These are phyloP conservation scores for Penicillium sp. DNA, from an alignment of 2,329 filamentous ascomycete species.

Conservation along the genomic window DNA sequence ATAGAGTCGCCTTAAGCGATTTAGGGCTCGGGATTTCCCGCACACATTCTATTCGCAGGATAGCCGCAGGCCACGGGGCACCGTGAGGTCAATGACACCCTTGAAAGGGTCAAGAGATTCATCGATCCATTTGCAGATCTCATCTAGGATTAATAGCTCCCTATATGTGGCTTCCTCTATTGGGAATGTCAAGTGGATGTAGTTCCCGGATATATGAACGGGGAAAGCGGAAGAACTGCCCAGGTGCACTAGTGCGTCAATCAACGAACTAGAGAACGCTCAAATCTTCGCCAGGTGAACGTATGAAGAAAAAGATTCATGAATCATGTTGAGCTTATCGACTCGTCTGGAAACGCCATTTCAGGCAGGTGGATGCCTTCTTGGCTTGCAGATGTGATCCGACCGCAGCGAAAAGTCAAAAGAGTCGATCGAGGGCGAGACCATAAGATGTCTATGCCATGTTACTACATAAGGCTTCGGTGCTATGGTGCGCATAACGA, in stretches of 20 bases:
- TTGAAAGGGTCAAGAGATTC: neutral
- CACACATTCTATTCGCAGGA: neutral
- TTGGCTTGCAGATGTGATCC: neutral
- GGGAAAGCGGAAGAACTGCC: neutral
- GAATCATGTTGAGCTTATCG: neutral
- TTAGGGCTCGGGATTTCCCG: neutral
- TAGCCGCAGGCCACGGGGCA: neutral
- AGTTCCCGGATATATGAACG: neutral
- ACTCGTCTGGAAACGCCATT: neutral
- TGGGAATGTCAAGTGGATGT: neutral
- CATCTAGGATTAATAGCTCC: neutral
- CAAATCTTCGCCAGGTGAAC: neutral
- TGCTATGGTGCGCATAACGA: no score
- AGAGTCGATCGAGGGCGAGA: neutral
- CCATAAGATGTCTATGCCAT: no score
- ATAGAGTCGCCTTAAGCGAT: neutral
- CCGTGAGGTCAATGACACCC: neutral
- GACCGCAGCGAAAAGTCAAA: neutral
- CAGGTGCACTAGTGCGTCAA: neutral
- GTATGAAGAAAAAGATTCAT: no score
- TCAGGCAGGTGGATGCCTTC: neutral
- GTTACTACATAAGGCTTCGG: no score
- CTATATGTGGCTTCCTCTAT: neutral
- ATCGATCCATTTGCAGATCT: slow-evolving; percentile 2
- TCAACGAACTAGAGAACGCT: neutral